phyloP scores from a whole-genome alignment of 2,329 filamentous ascomycete genomes.

The Sordariomycetes sp. region DNA sequence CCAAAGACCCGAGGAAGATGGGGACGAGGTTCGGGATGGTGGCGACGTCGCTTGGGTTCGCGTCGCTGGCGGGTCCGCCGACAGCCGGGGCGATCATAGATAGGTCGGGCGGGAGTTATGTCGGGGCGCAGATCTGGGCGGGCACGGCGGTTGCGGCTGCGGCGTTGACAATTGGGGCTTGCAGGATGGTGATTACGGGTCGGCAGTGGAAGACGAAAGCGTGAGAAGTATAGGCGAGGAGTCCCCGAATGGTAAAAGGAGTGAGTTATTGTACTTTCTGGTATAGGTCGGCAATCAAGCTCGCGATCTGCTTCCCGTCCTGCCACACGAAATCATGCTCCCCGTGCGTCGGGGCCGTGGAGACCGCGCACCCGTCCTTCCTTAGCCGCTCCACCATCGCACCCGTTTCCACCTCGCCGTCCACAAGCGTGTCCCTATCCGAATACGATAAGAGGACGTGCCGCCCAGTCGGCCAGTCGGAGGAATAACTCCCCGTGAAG shows the following conservation, averaged over 20 bases:
- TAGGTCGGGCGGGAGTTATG: conserved; percentile 23
- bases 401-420: conserved; percentile 44
- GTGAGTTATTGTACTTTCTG: conserved; percentile 24
- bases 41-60: conserved; percentile 27
- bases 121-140: conserved; percentile 35
- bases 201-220: conserved; percentile 23
- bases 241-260: neutral
- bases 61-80: conserved; percentile 31
- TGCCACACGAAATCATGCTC: conserved; percentile 56
- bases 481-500: conserved; percentile 27
- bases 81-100: conserved; percentile 34
- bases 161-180: conserved; percentile 17
- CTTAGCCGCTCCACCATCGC: conserved; percentile 38
- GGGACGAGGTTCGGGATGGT: conserved; percentile 35
- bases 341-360: conserved; percentile 31
- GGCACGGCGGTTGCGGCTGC: conserved; percentile 26
- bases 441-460: conserved; percentile 33
- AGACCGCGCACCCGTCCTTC: conserved; percentile 21
- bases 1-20: conserved; percentile 29
- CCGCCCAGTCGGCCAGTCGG: conserved; percentile 21
- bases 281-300: conserved; percentile 23
- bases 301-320: conserved; percentile 36
- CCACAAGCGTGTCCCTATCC: conserved; percentile 36
- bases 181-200: conserved; percentile 22
- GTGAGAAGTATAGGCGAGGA: conserved; percentile 7